A percentile compares a stretch with the other conserved stretches of the same genome.
These are phyloP conservation scores for Gamarada debralockiae DNA, from an alignment of 495 filamentous ascomycete species.

Conservation along the genomic window DNA sequence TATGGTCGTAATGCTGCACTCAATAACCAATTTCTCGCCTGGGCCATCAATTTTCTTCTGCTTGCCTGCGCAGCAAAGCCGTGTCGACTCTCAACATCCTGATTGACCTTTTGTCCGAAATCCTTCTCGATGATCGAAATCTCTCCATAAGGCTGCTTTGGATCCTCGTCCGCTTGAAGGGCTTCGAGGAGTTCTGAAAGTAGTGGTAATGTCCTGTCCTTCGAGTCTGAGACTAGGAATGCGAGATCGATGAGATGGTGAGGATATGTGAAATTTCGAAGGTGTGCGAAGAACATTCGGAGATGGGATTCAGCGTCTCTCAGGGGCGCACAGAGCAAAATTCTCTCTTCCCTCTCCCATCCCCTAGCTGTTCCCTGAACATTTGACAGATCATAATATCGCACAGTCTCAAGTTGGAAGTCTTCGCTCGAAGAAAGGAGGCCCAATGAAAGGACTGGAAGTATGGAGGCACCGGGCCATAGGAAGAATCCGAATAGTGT, in stretches of 20 bases:
- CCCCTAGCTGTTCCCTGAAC: slow-evolving; percentile 85
- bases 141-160: slow-evolving; percentile 83
- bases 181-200: slow-evolving; percentile 70
- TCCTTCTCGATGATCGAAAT: slow-evolving; percentile 98
- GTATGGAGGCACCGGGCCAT: slow-evolving; percentile 64
- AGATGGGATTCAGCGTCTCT: slow-evolving; percentile 92
- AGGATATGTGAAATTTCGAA: slow-evolving; percentile 95
- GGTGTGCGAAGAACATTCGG: slow-evolving; percentile 96
- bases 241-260: slow-evolving; percentile 95
- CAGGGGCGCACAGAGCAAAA: slow-evolving; percentile 91
- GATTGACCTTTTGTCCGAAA: slow-evolving; percentile 96
- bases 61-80: slow-evolving; percentile 96
- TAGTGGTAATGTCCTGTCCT: slow-evolving; percentile 79
- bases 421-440: slow-evolving; percentile 65
- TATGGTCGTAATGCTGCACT: slow-evolving; percentile 91
- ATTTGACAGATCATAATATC: slow-evolving; percentile 92
- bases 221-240: slow-evolving; percentile 96
- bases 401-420: slow-evolving; percentile 83
- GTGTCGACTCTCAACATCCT: slow-evolving; percentile 96
- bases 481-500: slow-evolving; percentile 57
- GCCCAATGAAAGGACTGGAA: slow-evolving; percentile 70
- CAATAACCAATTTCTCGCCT: slow-evolving; percentile 95
- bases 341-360: slow-evolving; percentile 93
- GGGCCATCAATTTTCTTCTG: slow-evolving; percentile 94
- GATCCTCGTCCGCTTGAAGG: slow-evolving; percentile 75